These are phyloP conservation scores for Tulasnella calospora DNA, from an alignment of 768 basidiomycete genomes.

Conservation along the genomic window DNA sequence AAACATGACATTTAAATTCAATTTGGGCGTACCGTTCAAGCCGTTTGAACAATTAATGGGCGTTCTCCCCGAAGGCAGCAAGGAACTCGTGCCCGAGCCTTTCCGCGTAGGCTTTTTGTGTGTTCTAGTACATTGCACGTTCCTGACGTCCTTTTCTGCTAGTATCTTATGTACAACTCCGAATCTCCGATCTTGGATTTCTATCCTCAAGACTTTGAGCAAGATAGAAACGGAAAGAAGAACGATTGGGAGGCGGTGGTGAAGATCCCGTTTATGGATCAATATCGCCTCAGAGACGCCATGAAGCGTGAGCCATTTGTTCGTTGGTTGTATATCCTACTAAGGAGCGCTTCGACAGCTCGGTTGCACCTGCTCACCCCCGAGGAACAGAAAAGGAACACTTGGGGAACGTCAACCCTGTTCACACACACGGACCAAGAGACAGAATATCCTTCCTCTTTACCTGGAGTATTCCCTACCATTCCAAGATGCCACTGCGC, in stretches of 20 bases:
- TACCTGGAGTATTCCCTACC: constrained; percentile 92
- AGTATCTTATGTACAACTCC: constrained; percentile 86
- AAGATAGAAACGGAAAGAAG: constrained; percentile 96
- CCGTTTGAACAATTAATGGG: constrained; percentile 99
- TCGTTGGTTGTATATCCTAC: neutral
- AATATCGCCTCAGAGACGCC: constrained; percentile 66
- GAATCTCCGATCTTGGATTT: constrained; percentile 89
- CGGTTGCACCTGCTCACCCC: constrained; percentile 70
- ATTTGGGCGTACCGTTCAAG: constrained; percentile 81
- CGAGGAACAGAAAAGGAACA: constrained; percentile 73
- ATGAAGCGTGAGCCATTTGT: constrained; percentile 62
- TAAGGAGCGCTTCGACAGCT: constrained; percentile 41
- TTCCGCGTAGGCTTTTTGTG: constrained; percentile 58
- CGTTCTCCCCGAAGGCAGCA: constrained; percentile 86
- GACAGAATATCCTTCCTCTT: constrained; percentile 78
- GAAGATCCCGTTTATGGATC: constrained; percentile 96
- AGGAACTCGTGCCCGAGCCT: constrained; percentile 78
- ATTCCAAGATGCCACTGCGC: constrained; percentile 71
- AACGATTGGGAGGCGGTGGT: constrained; percentile 98
- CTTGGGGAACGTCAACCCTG: constrained; percentile 70
- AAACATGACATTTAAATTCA: constrained; percentile 78
- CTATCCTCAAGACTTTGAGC: constrained; percentile 87
- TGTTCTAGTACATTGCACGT: neutral
- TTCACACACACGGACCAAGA: constrained; percentile 61
- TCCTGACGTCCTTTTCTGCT: neutral